Conservation (phyloP, 1,284 basidiomycete species). For the Thelephora terrestris region DNA sequence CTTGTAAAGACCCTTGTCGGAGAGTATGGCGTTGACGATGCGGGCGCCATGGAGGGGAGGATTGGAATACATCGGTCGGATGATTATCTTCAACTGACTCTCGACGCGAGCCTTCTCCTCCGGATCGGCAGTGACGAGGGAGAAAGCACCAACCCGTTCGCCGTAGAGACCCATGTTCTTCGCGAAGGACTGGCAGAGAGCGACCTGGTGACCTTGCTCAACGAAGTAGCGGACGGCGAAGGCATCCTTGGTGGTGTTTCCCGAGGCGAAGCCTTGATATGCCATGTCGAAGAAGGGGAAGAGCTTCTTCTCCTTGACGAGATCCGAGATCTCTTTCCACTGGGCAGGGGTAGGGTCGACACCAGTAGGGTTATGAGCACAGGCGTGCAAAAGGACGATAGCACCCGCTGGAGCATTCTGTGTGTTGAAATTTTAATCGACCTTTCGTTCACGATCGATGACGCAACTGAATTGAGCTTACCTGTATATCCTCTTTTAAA, state of each 20-base stretch:
- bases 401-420: slow-evolving; percentile 71
- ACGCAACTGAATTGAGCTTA: slow-evolving; percentile 22
- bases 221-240: slow-evolving; percentile 95
- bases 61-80: slow-evolving; percentile 98
- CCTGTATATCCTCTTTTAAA: slow-evolving; percentile 80
- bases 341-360: slow-evolving; percentile 92
- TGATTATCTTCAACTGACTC: slow-evolving; percentile 92
- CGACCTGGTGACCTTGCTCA: slow-evolving; percentile 76
- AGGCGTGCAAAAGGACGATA: slow-evolving; percentile 84
- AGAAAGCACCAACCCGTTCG: slow-evolving; percentile 95
- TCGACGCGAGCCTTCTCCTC: slow-evolving; percentile 87
- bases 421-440: slow-evolving; percentile 1
- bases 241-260: slow-evolving; percentile 82
- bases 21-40: slow-evolving; percentile 80
- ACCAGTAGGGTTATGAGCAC: slow-evolving; percentile 97
- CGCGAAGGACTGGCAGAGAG: slow-evolving; percentile 90
- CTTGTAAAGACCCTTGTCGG: slow-evolving; percentile 64
- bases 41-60: slow-evolving; percentile 93
- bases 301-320: slow-evolving; percentile 79
- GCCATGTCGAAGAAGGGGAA: slow-evolving; percentile 98
- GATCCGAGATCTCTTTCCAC: slow-evolving; percentile 87
- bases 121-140: slow-evolving; percentile 60
- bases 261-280: slow-evolving; percentile 93
- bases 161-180: slow-evolving; percentile 99
- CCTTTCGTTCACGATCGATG: slow-evolving; percentile 1